Evolutionary conservation across 2,329 filamentous ascomycete species (phyloP).

Genomic region (Cordyceps fumosorosea): DNA sequence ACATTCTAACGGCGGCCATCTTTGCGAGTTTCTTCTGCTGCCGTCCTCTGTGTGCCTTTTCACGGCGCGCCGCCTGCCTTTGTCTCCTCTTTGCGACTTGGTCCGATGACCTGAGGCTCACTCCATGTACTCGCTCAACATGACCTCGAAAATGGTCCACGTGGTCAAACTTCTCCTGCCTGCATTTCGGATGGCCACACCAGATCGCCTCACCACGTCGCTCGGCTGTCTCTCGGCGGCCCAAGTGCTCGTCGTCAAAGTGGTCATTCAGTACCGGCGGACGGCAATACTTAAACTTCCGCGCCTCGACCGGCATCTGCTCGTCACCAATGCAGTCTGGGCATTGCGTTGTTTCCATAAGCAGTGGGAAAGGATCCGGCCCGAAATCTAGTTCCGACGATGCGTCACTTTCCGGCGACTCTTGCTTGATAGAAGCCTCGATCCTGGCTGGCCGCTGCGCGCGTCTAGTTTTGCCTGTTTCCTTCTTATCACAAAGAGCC

Average conservation of each 20-base stretch:
- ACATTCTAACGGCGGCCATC: too few species aligned
- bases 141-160: not conserved
- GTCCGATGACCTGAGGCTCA: not conserved
- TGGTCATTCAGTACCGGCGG: not conserved
- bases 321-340: slow-evolving; percentile 17
- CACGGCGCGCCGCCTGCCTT: not conserved
- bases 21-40: not conserved
- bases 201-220: not conserved
- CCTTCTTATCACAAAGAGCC: slow-evolving; percentile 18
- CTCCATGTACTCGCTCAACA: not conserved
- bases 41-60: not conserved
- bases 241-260: not conserved
- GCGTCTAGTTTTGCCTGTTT: slow-evolving; percentile 16
- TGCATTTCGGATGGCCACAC: not conserved
- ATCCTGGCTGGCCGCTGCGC: not conserved
- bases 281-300: not conserved
- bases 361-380: slow-evolving; percentile 15
- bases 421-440: not conserved
- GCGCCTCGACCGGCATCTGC: slow-evolving; percentile 13
- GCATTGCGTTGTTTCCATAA: slow-evolving; percentile 18
- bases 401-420: not conserved
- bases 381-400: not conserved
- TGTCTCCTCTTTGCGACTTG: not conserved
- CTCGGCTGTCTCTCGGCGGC: not conserved
- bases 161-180: not conserved